These are phyloP conservation scores for Ganoderma multipileum DNA, from an alignment of 1,284 basidiomycete genomes.

Conservation along the genomic window DNA sequence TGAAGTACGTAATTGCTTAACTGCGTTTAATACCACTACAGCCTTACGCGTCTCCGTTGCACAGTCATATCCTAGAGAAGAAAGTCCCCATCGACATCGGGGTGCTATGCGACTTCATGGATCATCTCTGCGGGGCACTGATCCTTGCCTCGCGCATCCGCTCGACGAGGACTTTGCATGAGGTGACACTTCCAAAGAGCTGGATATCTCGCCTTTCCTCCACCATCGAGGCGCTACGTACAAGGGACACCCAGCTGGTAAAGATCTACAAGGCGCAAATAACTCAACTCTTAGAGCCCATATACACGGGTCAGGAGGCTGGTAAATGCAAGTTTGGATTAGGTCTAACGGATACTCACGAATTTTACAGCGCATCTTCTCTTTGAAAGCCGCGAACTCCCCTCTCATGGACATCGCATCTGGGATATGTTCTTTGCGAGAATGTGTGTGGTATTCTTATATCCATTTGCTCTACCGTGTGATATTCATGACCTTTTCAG, in stretches of 20 bases:
- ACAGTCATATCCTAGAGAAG: constrained; percentile 49
- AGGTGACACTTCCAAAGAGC: constrained; percentile 53
- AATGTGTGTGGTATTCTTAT: constrained; percentile 43
- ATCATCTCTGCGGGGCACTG: constrained; percentile 42
- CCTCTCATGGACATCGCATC: constrained; percentile 24
- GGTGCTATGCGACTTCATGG: constrained; percentile 53
- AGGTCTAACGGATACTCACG: neutral
- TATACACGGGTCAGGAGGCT: constrained; percentile 37
- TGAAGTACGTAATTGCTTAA: constrained; percentile 25
- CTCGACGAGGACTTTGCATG: constrained; percentile 42
- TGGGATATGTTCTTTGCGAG: constrained; percentile 47
- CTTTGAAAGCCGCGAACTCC: constrained; percentile 38
- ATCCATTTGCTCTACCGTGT: neutral
- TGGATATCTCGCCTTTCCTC: constrained; percentile 48
- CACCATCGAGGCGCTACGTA: neutral
- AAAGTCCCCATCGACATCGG: constrained; percentile 46
- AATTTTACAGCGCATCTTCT: constrained; percentile 35
- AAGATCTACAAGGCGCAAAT: constrained; percentile 35
- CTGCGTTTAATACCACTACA: neutral
- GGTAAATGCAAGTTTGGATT: constrained; percentile 30
- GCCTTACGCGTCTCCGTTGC: neutral
- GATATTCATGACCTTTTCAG: constrained; percentile 33
- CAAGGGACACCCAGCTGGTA: constrained; percentile 22
- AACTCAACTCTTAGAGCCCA: constrained; percentile 39
- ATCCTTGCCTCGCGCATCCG: constrained; percentile 43